These are phyloP conservation scores for Athelia psychrophila DNA, from an alignment of 1,284 basidiomycete genomes.

Conservation along the genomic window DNA sequence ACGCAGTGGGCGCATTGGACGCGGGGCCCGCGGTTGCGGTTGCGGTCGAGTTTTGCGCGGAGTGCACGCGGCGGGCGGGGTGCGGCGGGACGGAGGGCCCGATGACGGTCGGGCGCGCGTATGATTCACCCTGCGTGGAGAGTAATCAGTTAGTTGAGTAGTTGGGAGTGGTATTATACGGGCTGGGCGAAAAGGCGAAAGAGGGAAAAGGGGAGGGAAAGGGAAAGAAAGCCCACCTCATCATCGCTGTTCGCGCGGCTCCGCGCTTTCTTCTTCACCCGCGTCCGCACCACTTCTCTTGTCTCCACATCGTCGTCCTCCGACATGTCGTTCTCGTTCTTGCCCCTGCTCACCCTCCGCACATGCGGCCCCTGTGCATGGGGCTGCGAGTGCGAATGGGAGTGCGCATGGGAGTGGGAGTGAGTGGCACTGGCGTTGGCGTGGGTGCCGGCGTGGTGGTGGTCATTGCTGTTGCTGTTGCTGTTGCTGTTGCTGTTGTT, in stretches of 20 bases:
- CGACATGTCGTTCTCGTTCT: not conserved
- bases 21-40: slow-evolving; percentile 24
- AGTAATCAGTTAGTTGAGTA: slow-evolving; percentile 18
- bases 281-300: slow-evolving; percentile 4
- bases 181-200: slow-evolving; percentile 5
- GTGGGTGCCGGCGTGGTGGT: no score
- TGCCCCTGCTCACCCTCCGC: not conserved
- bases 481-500: no score
- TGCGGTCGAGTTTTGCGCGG: slow-evolving; percentile 25
- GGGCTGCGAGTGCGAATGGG: slow-evolving; percentile 17
- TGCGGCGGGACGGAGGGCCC: slow-evolving; percentile 45
- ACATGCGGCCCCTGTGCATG: no score
- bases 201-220: slow-evolving; percentile 7
- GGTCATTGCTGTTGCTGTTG: no score
- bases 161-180: slow-evolving; percentile 16
- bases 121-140: slow-evolving; percentile 62
- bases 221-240: slow-evolving; percentile 48
- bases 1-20: slow-evolving; percentile 13
- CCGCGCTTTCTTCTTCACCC: slow-evolving; percentile 68
- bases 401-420: no score
- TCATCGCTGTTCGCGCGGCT: slow-evolving; percentile 78
- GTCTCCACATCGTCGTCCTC: slow-evolving; percentile 10
- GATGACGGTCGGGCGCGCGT: slow-evolving; percentile 64
- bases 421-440: no score
- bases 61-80: slow-evolving; percentile 37